Evolutionary conservation across 169 alveolate genomes (phyloP), one percentile per base, ranked within the genome.

Genomic region (Cystoisospora suis): DNA sequence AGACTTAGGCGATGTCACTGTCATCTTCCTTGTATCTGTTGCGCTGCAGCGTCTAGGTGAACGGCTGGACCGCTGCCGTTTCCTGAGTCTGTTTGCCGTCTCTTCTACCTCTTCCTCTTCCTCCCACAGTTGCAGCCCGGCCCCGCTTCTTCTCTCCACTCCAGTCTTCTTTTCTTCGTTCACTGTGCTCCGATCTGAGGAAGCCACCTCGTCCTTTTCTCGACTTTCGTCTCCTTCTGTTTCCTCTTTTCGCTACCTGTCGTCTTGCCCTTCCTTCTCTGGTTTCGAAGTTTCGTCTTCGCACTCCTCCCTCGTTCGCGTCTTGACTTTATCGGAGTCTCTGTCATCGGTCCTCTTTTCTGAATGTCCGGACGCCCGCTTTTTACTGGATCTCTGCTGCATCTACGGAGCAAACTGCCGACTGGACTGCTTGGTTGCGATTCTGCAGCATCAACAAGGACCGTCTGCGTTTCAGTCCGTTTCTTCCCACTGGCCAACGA

Each of bases 181-280:
- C n/a, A n/a, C n/a, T n/a, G n/a, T n/a, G n/a, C n/a, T n/a, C n/a
- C n/a, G n/a, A n/a, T n/a, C n/a, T n/a, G n/a, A n/a, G n/a, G n/a
- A n/a, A n/a, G n/a, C n/a, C 42, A 44, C 42, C 40, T 65, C 42
- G 77, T 23, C 77, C 36, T 65, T 65, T 44, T 65, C 44, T 65
- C 77, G 77, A 9, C 40, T 58, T 9, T 36, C 15, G 6, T 58
- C 72, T 58, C 72, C 9, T 20, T 9, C 61, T 12, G 9, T 53
- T 53, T 53, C 61, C n/a, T 53, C 61, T 53, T 53, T 20, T 36
- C 72, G 72, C 29, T 4, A 34, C 72, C 44, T 65, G 77, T 65
- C 77, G 77, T 65, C 77, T 4, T n/a, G n/a, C n/a, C 77, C 34
- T 65, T 44, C 34, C 44, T n/a, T n/a, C 77, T 65, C 77, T 12